Evolutionary conservation across 2,329 filamentous ascomycete species (phyloP), one percentile per base, ranked within the genome.

Genomic region (Didymella segeticola): DNA sequence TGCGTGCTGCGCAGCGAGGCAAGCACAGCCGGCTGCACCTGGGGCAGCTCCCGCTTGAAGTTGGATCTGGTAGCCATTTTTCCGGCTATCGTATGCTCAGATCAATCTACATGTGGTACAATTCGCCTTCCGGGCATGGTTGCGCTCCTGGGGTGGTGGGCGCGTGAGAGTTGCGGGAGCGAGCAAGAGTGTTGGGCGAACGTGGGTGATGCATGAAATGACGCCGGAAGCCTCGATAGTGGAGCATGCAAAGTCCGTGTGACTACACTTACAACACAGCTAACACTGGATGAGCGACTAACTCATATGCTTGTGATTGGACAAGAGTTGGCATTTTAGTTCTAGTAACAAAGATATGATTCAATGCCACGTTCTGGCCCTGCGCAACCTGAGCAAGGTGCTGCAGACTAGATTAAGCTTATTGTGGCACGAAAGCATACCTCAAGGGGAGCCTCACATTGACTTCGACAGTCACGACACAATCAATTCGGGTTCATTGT

Each of bases 1-100:
- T 91, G 86, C 17, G 91, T 89, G 60, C 88, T 88, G 69, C 89
- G 89, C 66, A 98, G 80, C 37, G 90, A 89, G 56, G 86, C 86
- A 68, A 97, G 81, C 64, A 96, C 78, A 74, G 85, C 62, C 36
- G 55, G 56, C 49, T 64, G 61, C 29, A 55, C 49, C 47, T 61
- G 54, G 50, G 70, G 65, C 62, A 68, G 11, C 43, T 73, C 75
- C 71, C 80, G 79, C 71, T 77, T 82, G 68, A 77, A 76, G 66
- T 78, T 81, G 56, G 82, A 79, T 77, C 80, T 83, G 10, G 63
- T 66, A 29, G 64, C 61, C 70, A 72, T 72, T 38, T 30, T 49
- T 27, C 41, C 41, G 51, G 46, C 51, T 49, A 14, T 31, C n/a
- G 15, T 39, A 26, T 25, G 31, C 9, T 38, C 29, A 36, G 30